Evolutionary conservation across 2,329 filamentous ascomycete species (phyloP), one percentile per base, ranked within the genome.

Genomic region (Diplodia scrobiculata): DNA sequence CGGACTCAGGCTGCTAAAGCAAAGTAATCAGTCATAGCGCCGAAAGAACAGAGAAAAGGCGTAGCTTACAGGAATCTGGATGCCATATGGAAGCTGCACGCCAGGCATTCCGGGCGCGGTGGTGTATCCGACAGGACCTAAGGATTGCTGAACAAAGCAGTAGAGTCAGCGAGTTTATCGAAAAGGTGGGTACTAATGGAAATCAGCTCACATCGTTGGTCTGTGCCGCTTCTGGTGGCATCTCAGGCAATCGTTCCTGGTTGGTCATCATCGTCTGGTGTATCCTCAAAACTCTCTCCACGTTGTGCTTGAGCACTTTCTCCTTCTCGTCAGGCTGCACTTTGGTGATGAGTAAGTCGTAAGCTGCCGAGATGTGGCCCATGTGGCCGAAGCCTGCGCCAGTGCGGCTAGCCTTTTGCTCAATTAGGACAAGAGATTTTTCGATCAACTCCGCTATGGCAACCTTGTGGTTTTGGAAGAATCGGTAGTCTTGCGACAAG

Each of bases 401-500:
- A 5, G 65, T 66, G 5, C 75, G 74, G 70, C 74, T 71, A 11
- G 76, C 69, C 62, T 77, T 77, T 6, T 71, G 63, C 47, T 78
- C 75, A 51, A 74, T 76, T 7, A 74, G 67, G 9, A 71, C 63
- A 5, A 72, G 66, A 0, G 72, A 71, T n/a, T 70, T 72, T 47
- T 75, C 73, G 3, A 78, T 66, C 7, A 77, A 70, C 6, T 72
- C 70, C 32, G 74, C 66, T 1, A 73, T 71, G 4, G 74, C 68
- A 3, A 67, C 71, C 45, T 70, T 72, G 2, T 77, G 68, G 5
- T 71, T 72, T 21, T 68, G 69, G 17, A 69, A 34, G 14, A 76
- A 66, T n/a, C 75, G 70, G n/a, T 74, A 68, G n/a, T 72, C 62
- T 50, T 65, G 62, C 14, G 66, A 45, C 9, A 65, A 47, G 27